A percentile compares a stretch with the other conserved stretches of the same genome.
phyloP scores from a whole-genome alignment of 1,284 basidiomycete genomes.

The Schizophyllum amplum region DNA sequence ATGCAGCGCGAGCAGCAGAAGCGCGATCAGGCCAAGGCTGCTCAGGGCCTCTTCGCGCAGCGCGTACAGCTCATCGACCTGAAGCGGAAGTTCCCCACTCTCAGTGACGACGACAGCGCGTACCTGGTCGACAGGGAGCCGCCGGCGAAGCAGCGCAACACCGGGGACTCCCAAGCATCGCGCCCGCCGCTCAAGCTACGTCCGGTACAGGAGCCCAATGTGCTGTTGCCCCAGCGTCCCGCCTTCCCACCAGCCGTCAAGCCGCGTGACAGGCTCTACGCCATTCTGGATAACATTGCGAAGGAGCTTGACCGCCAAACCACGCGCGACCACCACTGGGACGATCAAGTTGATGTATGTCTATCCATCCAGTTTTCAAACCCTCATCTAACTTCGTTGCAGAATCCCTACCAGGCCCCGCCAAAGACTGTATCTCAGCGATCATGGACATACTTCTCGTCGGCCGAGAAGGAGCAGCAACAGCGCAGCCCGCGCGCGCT shows the following conservation, averaged over 20 bases:
- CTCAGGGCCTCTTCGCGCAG: conserved; percentile 71
- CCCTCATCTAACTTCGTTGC: not conserved
- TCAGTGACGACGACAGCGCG: conserved; percentile 79
- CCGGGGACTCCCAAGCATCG: conserved; percentile 29
- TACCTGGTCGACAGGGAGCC: conserved; percentile 65
- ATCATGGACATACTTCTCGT: conserved; percentile 51
- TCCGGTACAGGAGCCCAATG: conserved; percentile 38
- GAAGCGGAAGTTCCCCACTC: conserved; percentile 66
- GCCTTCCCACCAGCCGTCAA: no score
- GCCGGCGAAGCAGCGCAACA: conserved; percentile 50
- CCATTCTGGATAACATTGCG: conserved; percentile 37
- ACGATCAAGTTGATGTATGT: conserved; percentile 75
- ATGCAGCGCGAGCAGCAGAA: conserved; percentile 72
- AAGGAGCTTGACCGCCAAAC: conserved; percentile 57
- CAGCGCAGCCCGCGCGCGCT: conserved; percentile 40
- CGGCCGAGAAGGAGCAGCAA: conserved; percentile 5
- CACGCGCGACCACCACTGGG: conserved; percentile 77
- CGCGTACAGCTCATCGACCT: conserved; percentile 71
- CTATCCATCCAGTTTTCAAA: not conserved
- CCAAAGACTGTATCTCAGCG: conserved; percentile 41
- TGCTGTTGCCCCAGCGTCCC: no score
- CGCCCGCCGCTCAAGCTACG: conserved; percentile 24
- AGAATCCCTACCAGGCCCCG: conserved; percentile 58
- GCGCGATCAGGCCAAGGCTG: conserved; percentile 50
- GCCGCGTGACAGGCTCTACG: no score